Evolutionary conservation across 495 filamentous ascomycete species (phyloP).

Genomic region (Tuber aestivum): DNA sequence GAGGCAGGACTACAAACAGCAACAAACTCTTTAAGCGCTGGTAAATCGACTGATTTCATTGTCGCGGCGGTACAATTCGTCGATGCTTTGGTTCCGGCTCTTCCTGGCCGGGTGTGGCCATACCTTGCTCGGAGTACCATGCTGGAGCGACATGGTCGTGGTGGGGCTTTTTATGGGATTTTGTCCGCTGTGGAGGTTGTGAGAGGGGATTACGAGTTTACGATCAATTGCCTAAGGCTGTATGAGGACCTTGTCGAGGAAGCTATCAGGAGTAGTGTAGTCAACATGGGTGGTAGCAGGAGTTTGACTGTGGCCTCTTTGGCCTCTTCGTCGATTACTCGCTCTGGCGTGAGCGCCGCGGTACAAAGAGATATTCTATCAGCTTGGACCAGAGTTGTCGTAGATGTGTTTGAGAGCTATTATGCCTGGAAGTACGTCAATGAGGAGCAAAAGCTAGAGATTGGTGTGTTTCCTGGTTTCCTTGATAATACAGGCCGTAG

Average conservation of each 20-base stretch:
- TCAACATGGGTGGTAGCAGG: slow-evolving; percentile 55
- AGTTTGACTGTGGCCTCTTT: slow-evolving; percentile 31
- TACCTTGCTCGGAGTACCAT: slow-evolving; percentile 74
- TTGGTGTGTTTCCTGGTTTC: slow-evolving; percentile 44
- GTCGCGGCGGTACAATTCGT: slow-evolving; percentile 75
- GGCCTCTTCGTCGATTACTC: slow-evolving; percentile 51
- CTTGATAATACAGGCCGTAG: not conserved
- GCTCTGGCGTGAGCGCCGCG: slow-evolving; percentile 66
- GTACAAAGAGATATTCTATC: slow-evolving; percentile 65
- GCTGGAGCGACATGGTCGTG: slow-evolving; percentile 63
- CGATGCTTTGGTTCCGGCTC: slow-evolving; percentile 59
- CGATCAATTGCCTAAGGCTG: slow-evolving; percentile 63
- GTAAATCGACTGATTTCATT: slow-evolving; percentile 50
- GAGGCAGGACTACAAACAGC: slow-evolving; percentile 57
- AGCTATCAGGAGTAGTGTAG: slow-evolving; percentile 63
- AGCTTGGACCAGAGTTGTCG: slow-evolving; percentile 62
- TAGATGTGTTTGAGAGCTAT: slow-evolving; percentile 77
- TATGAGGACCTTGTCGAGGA: slow-evolving; percentile 73
- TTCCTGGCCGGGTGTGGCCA: slow-evolving; percentile 80
- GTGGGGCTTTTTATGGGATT: slow-evolving; percentile 66
- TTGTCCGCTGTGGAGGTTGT: slow-evolving; percentile 70
- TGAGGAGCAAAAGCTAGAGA: slow-evolving; percentile 58
- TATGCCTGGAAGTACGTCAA: slow-evolving; percentile 73
- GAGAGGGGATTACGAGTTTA: slow-evolving; percentile 67
- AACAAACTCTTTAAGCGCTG: slow-evolving; percentile 46